Base-by-base conservation (phyloP, 2,329 filamentous ascomycete species). In the Colletotrichum graminicola region DNA sequence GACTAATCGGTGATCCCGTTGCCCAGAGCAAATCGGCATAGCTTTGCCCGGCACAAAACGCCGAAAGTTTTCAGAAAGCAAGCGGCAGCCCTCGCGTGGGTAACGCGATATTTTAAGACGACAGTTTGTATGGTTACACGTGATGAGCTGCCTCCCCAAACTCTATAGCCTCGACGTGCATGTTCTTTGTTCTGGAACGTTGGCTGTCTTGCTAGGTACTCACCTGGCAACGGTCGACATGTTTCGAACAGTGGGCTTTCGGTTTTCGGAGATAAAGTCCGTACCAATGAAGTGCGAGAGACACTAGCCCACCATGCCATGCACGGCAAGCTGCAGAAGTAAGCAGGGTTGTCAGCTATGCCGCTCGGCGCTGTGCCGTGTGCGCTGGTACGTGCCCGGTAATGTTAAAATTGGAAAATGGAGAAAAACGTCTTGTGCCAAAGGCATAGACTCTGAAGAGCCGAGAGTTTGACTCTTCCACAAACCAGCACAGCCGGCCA, bases 341-440 rank as follows among this genome's bases (percentile, higher is more conserved):
- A n/a, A 23, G 10, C 45, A 16, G 45, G 12, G 29, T 39, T 34
- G 32, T 26, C 49, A 36, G 32, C 23, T 23, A 43, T 52, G 1
- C 5, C 43, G 60, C 61, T 70, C 67, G 67, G 67, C 67, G 63
- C 55, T 49, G 62, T 70, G 67, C 67, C 66, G 66, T 39, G 4
- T 10, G 29, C 23, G 59, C 32, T 56, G 66, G 41, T 45, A 49
- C n/a, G 39, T 34, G 45, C 52, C 41, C 41, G 56, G 39, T 47
- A 43, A 34, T 3, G 16, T 54, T 36, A 47, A 29, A 8, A 21
- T 11, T n/a, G 3, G 11, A n/a, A n/a, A 45, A 45, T 5, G 11
- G 7, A 21, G 5, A 4, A 5, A 21, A 43, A 43, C 16, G 4
- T 8, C 11, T 5, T 39, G 36, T 26, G 57, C 63, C 52, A 52